These are phyloP conservation scores for Termitomyces sp. DNA, from an alignment of 768 basidiomycete species.

Conservation along the genomic window DNA sequence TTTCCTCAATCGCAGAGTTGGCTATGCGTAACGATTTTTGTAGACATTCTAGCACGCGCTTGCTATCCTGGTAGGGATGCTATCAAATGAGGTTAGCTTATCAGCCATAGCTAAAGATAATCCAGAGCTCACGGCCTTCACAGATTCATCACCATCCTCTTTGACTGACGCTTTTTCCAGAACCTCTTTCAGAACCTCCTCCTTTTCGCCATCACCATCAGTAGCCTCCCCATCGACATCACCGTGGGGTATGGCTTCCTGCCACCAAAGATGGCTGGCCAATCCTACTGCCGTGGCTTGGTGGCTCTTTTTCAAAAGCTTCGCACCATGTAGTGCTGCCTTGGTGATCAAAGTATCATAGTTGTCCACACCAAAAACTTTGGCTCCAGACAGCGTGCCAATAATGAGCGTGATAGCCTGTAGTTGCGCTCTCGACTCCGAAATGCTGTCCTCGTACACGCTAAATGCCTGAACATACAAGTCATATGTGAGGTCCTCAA, in stretches of 20 bases:
- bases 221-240: slow-evolving; percentile 34
- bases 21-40: slow-evolving; percentile 97
- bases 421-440: slow-evolving; percentile 90
- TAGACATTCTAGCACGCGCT: slow-evolving; percentile 94
- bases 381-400: slow-evolving; percentile 79
- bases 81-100: slow-evolving; percentile 18
- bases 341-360: slow-evolving; percentile 98
- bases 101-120: background rate
- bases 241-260: slow-evolving; percentile 48
- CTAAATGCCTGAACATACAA: slow-evolving; percentile 97
- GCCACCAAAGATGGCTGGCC: slow-evolving; percentile 99
- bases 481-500: slow-evolving; percentile 96
- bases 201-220: slow-evolving; percentile 21
- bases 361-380: slow-evolving; percentile 92
- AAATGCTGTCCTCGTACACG: slow-evolving; percentile 96
- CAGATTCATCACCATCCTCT: slow-evolving; percentile 37
- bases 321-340: slow-evolving; percentile 95
- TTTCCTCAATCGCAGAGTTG: slow-evolving; percentile 93
- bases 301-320: slow-evolving; percentile 96
- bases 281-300: slow-evolving; percentile 92
- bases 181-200: slow-evolving; percentile 17
- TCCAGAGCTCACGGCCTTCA: slow-evolving; percentile 49
- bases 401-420: slow-evolving; percentile 98
- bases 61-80: slow-evolving; percentile 92
- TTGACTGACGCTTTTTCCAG: slow-evolving; percentile 33